These are phyloP conservation scores for Cyclanthera cordifolia DNA, from an alignment of 306 rosid species.

Conservation along the genomic window DNA sequence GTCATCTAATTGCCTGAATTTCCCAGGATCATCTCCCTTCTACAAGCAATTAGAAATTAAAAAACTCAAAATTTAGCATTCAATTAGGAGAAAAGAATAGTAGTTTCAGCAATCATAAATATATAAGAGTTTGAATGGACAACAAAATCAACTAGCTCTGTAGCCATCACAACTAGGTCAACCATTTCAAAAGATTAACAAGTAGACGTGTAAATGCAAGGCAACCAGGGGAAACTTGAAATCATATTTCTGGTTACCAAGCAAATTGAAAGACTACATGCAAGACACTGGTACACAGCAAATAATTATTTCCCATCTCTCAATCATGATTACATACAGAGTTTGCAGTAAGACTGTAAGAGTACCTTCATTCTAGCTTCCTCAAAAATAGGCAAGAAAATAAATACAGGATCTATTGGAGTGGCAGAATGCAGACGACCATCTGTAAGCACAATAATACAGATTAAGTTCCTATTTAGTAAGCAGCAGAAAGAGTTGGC, in stretches of 20 bases:
- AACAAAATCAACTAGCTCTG: neutral
- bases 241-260: neutral
- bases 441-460: constrained; percentile 30
- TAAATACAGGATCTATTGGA: constrained; percentile 79
- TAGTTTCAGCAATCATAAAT: neutral
- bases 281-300: neutral
- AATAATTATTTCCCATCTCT: neutral
- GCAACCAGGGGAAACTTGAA: constrained; percentile 1
- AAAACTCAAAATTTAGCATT: neutral
- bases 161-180: neutral
- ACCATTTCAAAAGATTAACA: neutral
- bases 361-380: constrained; percentile 93
- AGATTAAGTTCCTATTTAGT: neutral
- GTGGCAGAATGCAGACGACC: constrained; percentile 71
- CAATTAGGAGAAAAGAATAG: constrained; percentile 1
- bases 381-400: constrained; percentile 64
- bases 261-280: neutral
- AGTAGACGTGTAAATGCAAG: neutral
- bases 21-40: constrained; percentile 78
- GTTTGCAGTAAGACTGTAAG: neutral
- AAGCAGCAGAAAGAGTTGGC: neutral
- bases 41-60: constrained; percentile 28
- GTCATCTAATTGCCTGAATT: constrained; percentile 83
- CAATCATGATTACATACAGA: neutral
- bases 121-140: neutral